These are phyloP conservation scores for Phytophthora cryptogea DNA, from an alignment of 352 stramenopile genomes.

Conservation along the genomic window DNA sequence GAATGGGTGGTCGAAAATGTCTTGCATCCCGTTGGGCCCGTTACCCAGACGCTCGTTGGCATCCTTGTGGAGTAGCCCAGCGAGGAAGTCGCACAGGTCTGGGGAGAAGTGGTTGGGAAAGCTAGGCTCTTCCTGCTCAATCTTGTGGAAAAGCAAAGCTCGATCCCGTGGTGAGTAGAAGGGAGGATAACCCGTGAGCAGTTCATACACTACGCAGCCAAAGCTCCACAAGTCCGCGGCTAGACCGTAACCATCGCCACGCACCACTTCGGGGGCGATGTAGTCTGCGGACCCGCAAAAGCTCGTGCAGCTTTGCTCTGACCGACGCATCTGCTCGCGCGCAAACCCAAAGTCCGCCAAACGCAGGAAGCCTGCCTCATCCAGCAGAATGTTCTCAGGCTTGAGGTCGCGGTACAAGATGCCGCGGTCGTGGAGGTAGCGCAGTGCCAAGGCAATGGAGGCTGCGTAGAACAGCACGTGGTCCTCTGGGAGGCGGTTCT, in stretches of 20 bases:
- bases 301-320: constrained; percentile 67
- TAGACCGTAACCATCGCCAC: constrained; percentile 73
- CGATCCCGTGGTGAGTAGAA: constrained; percentile 94
- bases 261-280: constrained; percentile 82
- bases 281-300: constrained; percentile 88
- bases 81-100: constrained; percentile 62
- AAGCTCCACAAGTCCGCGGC: constrained; percentile 88
- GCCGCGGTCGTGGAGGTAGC: constrained; percentile 78
- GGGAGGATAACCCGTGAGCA: constrained; percentile 83
- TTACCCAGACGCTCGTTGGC: constrained; percentile 56
- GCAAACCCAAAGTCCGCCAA: constrained; percentile 88
- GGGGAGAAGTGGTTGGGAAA: constrained; percentile 93
- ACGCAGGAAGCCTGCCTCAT: constrained; percentile 89
- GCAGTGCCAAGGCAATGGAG: constrained; percentile 96
- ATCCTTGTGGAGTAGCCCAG: constrained; percentile 68
- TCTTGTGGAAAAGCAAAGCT: constrained; percentile 97
- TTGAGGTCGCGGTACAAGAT: constrained; percentile 92
- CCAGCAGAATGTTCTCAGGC: constrained; percentile 91
- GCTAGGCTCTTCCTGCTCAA: constrained; percentile 89
- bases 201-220: constrained; percentile 88
- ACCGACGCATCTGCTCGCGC: constrained; percentile 53
- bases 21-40: constrained; percentile 62
- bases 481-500: constrained; percentile 93
- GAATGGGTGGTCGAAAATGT: constrained; percentile 79
- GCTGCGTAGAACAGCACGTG: constrained; percentile 96